Evolutionary conservation across 2,329 filamentous ascomycete species (phyloP), one percentile per base, ranked within the genome.

Genomic region (Teratosphaeria viscida): DNA sequence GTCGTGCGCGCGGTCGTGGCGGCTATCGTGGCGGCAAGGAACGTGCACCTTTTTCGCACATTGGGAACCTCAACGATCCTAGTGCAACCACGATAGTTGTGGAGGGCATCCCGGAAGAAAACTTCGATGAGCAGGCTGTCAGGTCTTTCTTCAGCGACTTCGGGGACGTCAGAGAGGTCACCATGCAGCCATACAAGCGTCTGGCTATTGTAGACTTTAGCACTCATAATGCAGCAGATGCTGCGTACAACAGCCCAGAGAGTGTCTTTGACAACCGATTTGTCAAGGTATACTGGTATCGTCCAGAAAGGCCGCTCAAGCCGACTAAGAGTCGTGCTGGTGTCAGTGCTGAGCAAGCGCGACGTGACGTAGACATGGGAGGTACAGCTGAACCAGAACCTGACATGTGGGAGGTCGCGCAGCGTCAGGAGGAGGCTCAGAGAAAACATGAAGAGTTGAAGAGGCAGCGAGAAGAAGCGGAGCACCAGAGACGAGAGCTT

Each of bases 201-300:
- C 73, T 90, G 16, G 89, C 89, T 1, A 77, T 89, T 34, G 79
- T 94, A 63, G 87, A 85, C 65, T 94, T 81, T 66, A 81, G 84
- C 56, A 79, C 79, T 52, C 88, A 86, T 80, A 79, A 79, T 6
- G 75, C 83, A 14, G 89, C 89, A 14, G 82, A 85, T 61, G 81
- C 82, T 16, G 89, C 89, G 2, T 90, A 89, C 70, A 81, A 81
- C 54, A 91, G 87, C 8, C 89, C 89, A 0, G 90, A 90, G 68
- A 86, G 85, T 54, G 86, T 94, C 53, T 94, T 92, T 68, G 87
- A 92, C 67, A 94, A 92, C 66, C 81, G 89, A 11, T 94, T 94
- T 66, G 89, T 94, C 55, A 92, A 90, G 67, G 86, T 92, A 0
- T 91, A 87, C 67, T 92, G 89, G 89, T 81, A 84, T 69, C 86